Base-by-base conservation (phyloP, 2,329 filamentous ascomycete species). In the Cadophora luteo-olivacea region DNA sequence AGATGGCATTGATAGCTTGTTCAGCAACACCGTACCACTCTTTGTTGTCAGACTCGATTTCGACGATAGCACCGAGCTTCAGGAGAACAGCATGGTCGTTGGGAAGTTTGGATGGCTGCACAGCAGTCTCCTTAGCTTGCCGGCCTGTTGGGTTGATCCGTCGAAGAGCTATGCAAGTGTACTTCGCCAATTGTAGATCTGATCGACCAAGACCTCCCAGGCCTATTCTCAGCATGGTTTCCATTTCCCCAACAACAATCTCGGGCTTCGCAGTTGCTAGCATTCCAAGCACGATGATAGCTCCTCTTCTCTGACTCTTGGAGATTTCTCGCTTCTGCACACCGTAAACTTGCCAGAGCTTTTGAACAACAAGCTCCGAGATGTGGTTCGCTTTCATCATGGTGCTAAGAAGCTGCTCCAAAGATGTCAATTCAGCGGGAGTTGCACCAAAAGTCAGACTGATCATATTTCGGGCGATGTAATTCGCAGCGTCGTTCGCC, bases 401-500 rank as follows among this genome's bases (percentile, higher is more conserved):
- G 0, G 94, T 98, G 70, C 92, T 93, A 7, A 99, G 85, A 3
- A 99, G 85, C 80, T 99, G 96, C 80, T 99, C 96, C 9, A 99
- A 85, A 58, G 94, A 98, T 0, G 96, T 99, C 65, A 99, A 83
- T 78, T 99, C 96, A 0, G 97, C 96, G 0, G 95, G 93, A 0
- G 95, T 97, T 0, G 95, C 94, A 33, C 94, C 95, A 79, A 97
- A 98, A 0, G 96, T 99, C 76, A 99, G 82, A 84, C 94, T 97
- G 80, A 98, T 98, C 95, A 99, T 99, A 81, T 98, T 99, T 70
- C 94, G 89, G 32, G 95, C 95, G 76, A 99, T 91, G 78, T 97
- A 99, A 79, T 97, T 97, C 60, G 96, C 94, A 2, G 94, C 90
- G 77, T 97, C 94, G 73, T 97, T 97, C 36, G 89, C 84, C 68